Base-by-base conservation (phyloP, 2,329 filamentous ascomycete species). In the Byssothecium circinans region DNA sequence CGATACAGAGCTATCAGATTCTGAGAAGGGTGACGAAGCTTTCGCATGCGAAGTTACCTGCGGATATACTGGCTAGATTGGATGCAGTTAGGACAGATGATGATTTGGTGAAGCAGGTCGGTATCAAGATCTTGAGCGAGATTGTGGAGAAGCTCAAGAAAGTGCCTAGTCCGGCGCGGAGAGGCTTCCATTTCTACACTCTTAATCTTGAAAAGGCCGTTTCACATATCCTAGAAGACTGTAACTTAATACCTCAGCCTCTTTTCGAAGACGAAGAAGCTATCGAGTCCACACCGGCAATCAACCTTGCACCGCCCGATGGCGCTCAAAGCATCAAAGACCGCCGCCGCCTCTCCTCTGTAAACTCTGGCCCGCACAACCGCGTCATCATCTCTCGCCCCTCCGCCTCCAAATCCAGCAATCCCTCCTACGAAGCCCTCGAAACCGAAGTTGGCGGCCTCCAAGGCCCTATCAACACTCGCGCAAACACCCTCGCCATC, bases 121-220 rank as follows among this genome's bases (percentile, higher is more conserved):
- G 89, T 36, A 86, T 94, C 14, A 85, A 91, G 65, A 88, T 97
- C 44, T 68, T 99, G 49, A 85, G 84, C 62, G 91, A 96, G 64
- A 83, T 97, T 39, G 82, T 97, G 14, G 84, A 89, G 54, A 82
- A 85, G 61, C 82, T 97, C 66, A 88, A 87, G 71, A 76, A 86
- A 55, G 83, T 83, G 61, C 75, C 69, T 65, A 60, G 60, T 23
- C 50, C 49, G 1, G 56, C 50, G 14, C 58, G 45, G 43, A 57
- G 84, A 60, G 94, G 94, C 5, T 96, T 96, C 72, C 94, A 99
- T 68, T 97, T 99, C 73, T 99, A 96, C 72, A 97, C 94, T 0
- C 78, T 99, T 42, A 99, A 99, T 67, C 78, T 97, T 25, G 92
- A 97, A 71, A 99, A 97, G 74, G 89, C 91, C 0, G 91, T 99